phyloP scores from a whole-genome alignment of 768 basidiomycete species.

The Mycena albidolilacea region DNA sequence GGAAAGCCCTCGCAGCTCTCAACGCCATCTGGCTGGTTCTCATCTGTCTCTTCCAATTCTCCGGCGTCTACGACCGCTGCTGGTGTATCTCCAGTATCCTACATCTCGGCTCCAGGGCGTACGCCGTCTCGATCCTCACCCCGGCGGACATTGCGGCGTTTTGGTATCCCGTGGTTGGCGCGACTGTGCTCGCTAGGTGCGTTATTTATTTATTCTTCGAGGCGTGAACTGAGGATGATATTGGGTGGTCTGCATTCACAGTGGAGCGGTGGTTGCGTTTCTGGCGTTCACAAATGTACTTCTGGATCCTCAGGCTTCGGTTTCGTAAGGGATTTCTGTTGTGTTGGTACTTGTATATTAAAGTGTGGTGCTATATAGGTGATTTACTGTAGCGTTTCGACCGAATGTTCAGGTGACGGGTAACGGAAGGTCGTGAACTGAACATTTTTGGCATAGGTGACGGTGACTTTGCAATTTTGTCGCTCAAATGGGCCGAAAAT shows the following conservation, averaged over 20 bases:
- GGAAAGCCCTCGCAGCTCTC: conserved; percentile 30
- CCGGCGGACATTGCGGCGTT: background rate
- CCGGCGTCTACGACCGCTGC: conserved; percentile 10
- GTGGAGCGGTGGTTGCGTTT: background rate
- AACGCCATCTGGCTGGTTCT: conserved; percentile 23
- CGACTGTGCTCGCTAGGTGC: conserved; percentile 6
- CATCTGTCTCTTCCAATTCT: conserved; percentile 18
- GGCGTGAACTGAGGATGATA: no score
- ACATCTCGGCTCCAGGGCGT: background rate
- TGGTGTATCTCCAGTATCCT: conserved; percentile 5
- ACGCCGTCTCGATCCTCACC: background rate
- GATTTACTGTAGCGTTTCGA: no score
- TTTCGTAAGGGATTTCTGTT: background rate
- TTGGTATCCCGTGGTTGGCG: background rate
- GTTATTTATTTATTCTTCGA: background rate
- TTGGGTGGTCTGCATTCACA: background rate
- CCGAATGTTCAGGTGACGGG: no score
- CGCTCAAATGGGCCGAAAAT: no score
- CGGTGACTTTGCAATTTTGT: no score
- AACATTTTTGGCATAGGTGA: no score
- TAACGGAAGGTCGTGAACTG: no score
- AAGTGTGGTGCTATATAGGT: no score
- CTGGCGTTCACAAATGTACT: background rate
- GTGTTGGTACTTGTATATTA: no score
- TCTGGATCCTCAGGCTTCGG: background rate